Conservation (phyloP, 306 rosid species). For the Datisca glomerata region DNA sequence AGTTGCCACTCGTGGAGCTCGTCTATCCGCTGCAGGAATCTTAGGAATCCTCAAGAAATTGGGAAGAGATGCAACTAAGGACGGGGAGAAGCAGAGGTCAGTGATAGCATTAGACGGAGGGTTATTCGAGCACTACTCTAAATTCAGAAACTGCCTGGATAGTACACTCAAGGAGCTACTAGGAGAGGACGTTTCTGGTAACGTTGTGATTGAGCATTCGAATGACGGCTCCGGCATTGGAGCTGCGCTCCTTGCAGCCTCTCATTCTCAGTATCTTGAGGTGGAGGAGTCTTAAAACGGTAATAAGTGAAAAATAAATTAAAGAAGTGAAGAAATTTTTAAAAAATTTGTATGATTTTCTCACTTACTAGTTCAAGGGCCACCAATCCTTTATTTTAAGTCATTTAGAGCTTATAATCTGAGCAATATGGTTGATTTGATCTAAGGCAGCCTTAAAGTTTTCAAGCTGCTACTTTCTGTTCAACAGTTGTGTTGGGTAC, state of each 20-base stretch:
- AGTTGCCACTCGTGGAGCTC: slow-evolving; percentile 78
- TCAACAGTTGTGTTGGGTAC: no score
- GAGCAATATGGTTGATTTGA: no score
- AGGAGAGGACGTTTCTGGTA: slow-evolving; percentile 39
- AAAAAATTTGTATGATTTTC: background rate
- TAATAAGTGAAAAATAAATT: background rate
- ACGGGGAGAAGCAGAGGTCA: slow-evolving; percentile 31
- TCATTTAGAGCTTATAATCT: background rate
- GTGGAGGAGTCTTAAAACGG: slow-evolving; percentile 17
- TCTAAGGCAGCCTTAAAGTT: no score
- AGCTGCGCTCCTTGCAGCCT: slow-evolving; percentile 84
- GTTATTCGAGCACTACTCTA: slow-evolving; percentile 67
- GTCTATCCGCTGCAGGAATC: slow-evolving; percentile 83
- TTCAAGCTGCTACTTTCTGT: no score
- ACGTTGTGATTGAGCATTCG: slow-evolving; percentile 37
- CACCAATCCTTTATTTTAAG: background rate
- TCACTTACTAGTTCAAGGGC: background rate
- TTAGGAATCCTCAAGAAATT: slow-evolving; percentile 66
- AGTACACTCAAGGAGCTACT: slow-evolving; percentile 52
- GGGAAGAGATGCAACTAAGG: slow-evolving; percentile 40
- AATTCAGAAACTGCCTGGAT: slow-evolving; percentile 66
- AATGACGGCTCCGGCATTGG: slow-evolving; percentile 89
- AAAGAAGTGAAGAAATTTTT: background rate
- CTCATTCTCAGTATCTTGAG: slow-evolving; percentile 53
- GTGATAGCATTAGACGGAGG: slow-evolving; percentile 90